Evolutionary conservation across 441 rosid species (phyloP).

Genomic region (Adansonia gregorii): DNA sequence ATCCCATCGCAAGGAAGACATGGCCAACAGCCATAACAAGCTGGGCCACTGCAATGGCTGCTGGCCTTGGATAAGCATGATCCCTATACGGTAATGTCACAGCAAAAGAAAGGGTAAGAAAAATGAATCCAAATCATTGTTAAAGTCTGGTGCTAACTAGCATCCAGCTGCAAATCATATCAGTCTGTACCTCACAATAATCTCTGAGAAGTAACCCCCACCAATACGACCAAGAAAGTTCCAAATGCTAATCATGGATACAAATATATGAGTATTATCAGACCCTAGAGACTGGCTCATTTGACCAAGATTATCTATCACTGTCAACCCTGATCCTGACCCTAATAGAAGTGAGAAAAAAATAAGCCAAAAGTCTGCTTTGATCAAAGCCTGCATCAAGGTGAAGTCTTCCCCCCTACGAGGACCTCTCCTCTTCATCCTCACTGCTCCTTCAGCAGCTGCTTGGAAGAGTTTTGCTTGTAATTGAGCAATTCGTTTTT

Average conservation of each 20-base stretch:
- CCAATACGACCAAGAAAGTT: conserved; percentile 94
- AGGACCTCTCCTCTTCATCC: conserved; percentile 79
- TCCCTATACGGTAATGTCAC: conserved; percentile 49
- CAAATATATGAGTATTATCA: conserved; percentile 76
- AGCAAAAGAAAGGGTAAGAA: conserved; percentile 15
- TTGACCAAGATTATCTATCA: conserved; percentile 97
- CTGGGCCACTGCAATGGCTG: conserved; percentile 78
- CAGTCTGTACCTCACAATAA: conserved; percentile 65
- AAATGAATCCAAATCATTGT: conserved; percentile 19
- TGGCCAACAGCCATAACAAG: conserved; percentile 84
- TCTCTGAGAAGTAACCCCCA: conserved; percentile 91
- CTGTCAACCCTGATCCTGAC: conserved; percentile 94
- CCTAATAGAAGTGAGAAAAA: conserved; percentile 82
- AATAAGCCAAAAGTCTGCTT: conserved; percentile 94
- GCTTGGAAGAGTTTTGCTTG: conserved; percentile 77
- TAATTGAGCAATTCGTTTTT: conserved; percentile 78
- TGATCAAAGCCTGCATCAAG: conserved; percentile 80
- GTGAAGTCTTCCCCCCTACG: conserved; percentile 94
- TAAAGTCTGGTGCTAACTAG: conserved; percentile 12
- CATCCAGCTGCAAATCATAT: conserved; percentile 17
- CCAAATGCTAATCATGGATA: conserved; percentile 96
- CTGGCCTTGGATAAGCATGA: conserved; percentile 83
- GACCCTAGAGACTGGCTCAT: conserved; percentile 91
- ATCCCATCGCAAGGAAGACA: conserved; percentile 74
- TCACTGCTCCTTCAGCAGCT: conserved; percentile 89